phyloP scores from a whole-genome alignment of 441 rosid species.

The Iberis amara region DNA sequence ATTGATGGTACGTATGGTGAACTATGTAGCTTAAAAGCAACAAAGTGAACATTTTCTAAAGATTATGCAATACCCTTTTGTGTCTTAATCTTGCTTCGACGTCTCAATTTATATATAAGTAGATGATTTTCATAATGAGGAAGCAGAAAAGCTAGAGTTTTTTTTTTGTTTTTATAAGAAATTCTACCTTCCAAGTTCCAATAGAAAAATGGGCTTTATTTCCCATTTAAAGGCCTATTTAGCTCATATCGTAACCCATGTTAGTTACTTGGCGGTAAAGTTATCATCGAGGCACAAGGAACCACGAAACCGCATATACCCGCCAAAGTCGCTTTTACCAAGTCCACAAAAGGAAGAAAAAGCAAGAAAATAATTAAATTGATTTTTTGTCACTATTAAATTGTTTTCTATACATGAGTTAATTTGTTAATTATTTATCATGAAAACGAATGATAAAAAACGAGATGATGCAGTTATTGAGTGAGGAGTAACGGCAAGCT shows the following conservation, averaged over 20 bases:
- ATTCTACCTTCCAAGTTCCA: too few relatives aligned
- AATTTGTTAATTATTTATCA: neutral
- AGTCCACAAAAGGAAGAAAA: slow-evolving; percentile 2
- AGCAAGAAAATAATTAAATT: neutral
- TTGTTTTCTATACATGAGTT: too few relatives aligned
- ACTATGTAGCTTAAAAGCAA: too few relatives aligned
- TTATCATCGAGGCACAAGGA: slow-evolving; percentile 10
- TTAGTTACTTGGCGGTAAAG: slow-evolving; percentile 28
- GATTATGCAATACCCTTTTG: too few relatives aligned
- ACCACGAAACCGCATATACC: slow-evolving; percentile 23
- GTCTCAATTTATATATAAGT: too few relatives aligned
- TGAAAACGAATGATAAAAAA: slow-evolving; percentile 2
- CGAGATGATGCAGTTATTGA: slow-evolving; percentile 21
- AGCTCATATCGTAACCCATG: neutral
- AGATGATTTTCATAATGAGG: too few relatives aligned
- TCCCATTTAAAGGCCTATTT: neutral
- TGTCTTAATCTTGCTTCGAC: too few relatives aligned
- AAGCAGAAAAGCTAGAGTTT: too few relatives aligned
- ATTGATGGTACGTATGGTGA: too few relatives aligned
- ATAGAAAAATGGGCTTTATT: neutral
- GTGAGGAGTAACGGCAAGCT: slow-evolving; percentile 16
- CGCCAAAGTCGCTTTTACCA: slow-evolving; percentile 30
- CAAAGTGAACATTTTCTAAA: too few relatives aligned
- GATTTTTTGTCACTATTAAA: too few relatives aligned
- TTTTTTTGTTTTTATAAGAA: too few relatives aligned